These are phyloP conservation scores for Protomyces gravidus DNA, from an alignment of 1,139 yeast genomes.

Conservation along the genomic window DNA sequence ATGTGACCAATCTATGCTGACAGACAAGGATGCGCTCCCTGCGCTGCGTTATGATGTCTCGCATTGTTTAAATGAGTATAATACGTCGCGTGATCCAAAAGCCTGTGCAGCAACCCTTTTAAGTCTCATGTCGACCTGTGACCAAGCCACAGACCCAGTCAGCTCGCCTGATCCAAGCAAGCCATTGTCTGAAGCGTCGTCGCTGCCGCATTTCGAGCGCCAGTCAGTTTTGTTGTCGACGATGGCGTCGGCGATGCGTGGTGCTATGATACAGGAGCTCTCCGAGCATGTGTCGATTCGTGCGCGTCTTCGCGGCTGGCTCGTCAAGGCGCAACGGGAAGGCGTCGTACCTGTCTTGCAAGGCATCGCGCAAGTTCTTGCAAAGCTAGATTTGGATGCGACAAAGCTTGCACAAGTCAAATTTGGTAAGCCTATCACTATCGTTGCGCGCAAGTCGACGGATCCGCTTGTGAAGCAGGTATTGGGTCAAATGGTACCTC, in stretches of 20 bases:
- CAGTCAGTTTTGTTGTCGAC: background rate
- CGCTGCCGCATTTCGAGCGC: background rate
- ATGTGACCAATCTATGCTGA: background rate
- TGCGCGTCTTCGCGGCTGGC: slow-evolving; percentile 20
- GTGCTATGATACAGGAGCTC: slow-evolving; percentile 10
- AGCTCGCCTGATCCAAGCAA: background rate
- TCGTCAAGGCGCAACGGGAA: slow-evolving; percentile 24
- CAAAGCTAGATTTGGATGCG: slow-evolving; percentile 13
- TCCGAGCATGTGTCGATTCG: slow-evolving; percentile 14
- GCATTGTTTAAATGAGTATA: slow-evolving; percentile 20
- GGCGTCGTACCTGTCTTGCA: slow-evolving; percentile 3
- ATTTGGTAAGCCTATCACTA: slow-evolving; percentile 19
- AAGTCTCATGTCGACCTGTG: slow-evolving; percentile 19
- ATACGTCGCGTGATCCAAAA: slow-evolving; percentile 27
- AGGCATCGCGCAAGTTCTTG: slow-evolving; percentile 11
- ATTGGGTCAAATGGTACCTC: background rate
- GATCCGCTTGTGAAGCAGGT: slow-evolving; percentile 9
- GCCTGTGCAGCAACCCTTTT: slow-evolving; percentile 22
- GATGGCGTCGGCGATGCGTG: background rate
- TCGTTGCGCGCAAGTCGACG: slow-evolving; percentile 19
- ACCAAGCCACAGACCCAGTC: slow-evolving; percentile 2
- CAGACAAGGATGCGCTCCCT: slow-evolving; percentile 7
- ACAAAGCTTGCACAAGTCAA: slow-evolving; percentile 15
- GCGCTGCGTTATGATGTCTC: slow-evolving; percentile 23
- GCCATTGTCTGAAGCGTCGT: background rate